Conservation (phyloP, 805 yeast species). For the Starmerella cellae region DNA sequence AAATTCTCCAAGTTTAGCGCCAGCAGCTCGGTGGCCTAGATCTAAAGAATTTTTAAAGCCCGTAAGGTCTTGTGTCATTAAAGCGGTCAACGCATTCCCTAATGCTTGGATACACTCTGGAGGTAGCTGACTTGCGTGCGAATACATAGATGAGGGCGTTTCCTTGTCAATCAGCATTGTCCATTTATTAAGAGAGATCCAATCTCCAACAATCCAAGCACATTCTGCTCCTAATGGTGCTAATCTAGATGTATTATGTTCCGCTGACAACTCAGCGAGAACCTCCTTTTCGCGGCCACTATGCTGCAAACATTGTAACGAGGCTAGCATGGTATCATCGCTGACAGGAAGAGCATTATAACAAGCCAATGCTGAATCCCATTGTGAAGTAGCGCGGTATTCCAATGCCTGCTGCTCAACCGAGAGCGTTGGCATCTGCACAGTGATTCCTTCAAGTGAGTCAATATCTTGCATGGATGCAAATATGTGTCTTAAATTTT, state of each 20-base stretch:
- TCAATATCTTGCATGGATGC: conserved; percentile 81
- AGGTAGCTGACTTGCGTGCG: conserved; percentile 5
- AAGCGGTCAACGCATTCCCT: conserved; percentile 47
- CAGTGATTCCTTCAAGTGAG: conserved; percentile 73
- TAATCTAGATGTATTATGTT: conserved; percentile 16
- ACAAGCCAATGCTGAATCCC: conserved; percentile 80
- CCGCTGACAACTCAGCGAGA: conserved; percentile 35
- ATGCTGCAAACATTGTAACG: conserved; percentile 57
- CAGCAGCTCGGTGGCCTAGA: conserved; percentile 45
- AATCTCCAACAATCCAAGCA: conserved; percentile 51
- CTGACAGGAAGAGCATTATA: conserved; percentile 41
- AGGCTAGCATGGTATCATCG: conserved; percentile 31
- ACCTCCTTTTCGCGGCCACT: conserved; percentile 65
- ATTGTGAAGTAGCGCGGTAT: conserved; percentile 71
- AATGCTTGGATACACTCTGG: conserved; percentile 10
- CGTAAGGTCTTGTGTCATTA: conserved; percentile 27
- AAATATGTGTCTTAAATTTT: conserved; percentile 57
- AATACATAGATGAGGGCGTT: background rate
- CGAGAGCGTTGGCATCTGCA: conserved; percentile 49
- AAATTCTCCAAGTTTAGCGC: conserved; percentile 41
- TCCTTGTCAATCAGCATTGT: conserved; percentile 29
- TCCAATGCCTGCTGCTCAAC: conserved; percentile 65
- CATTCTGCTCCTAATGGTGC: conserved; percentile 60
- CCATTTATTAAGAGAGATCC: conserved; percentile 25
- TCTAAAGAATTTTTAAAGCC: conserved; percentile 34